Evolutionary conservation across 768 basidiomycete genomes (phyloP), one percentile per base, ranked within the genome.

Genomic region (Suillus sp.): DNA sequence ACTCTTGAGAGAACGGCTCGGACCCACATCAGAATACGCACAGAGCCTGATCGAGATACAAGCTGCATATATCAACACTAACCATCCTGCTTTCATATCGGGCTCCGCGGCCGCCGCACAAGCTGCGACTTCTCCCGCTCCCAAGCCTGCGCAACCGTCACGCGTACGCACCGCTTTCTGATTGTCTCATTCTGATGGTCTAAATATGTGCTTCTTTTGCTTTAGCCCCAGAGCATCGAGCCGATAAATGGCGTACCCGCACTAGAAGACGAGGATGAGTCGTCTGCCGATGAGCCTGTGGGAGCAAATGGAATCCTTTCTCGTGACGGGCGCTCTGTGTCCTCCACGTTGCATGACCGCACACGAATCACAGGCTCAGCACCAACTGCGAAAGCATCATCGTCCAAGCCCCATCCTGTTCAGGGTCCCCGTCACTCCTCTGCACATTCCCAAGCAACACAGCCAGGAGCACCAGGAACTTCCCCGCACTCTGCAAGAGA

Each of bases 1-100:
- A 70, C 84, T 99, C 18, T 80, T 99, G 42, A 87, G 95, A 56
- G 97, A 99, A 77, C 89, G 97, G 8, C 84, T 99, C 16, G 96
- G 96, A 1, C 97, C 97, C 1, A 97, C 97, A 0, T 95, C 93
- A 2, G 92, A 95, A n/a, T 99, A 99, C 75, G 91, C 96, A 0
- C 92, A 94, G 68, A 95, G 93, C 71, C 81, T 99, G 70, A 98
- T 99, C 69, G 87, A 90, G 69, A 99, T 99, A 56, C 97, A 99
- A 76, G 95, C 95, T 1, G 96, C 97, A 13, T 99, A 99, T 74
- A 99, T 99, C 82, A 99, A 99, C 75, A 99, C 96, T 62, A 99
- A 99, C 75, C 97, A 99, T 74, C 97, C 97, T 7, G 86, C 92
- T 37, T 99, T 98, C 77, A 89, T 96, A 62, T 82, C 90, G 22